These are phyloP conservation scores for Capsella rubella DNA, from an alignment of 441 rosid species.

Conservation along the genomic window DNA sequence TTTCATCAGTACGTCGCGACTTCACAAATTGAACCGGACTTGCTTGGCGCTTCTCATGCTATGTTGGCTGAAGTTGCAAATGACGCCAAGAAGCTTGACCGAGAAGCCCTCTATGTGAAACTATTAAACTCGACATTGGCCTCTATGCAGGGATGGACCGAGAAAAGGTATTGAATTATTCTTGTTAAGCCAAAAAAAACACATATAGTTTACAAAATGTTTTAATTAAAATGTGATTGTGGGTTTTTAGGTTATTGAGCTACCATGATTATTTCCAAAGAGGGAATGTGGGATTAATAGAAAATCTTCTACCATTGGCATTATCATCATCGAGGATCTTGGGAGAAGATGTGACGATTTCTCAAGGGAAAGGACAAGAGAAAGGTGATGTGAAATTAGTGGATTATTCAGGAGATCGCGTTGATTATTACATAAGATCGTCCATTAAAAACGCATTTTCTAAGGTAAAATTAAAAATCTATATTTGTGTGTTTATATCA, in stretches of 20 bases:
- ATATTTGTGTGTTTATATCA: background rate
- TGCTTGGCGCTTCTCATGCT: slow-evolving; percentile 72
- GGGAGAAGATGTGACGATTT: slow-evolving; percentile 71
- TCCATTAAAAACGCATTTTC: slow-evolving; percentile 74
- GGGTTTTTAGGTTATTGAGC: slow-evolving; percentile 52
- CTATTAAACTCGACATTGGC: slow-evolving; percentile 64
- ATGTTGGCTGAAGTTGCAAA: slow-evolving; percentile 82
- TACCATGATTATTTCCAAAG: slow-evolving; percentile 83
- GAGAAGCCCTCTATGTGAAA: slow-evolving; percentile 70
- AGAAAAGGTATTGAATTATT: slow-evolving; percentile 50
- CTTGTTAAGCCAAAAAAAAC: background rate
- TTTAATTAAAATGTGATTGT: background rate
- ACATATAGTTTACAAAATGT: background rate
- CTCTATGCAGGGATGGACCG: slow-evolving; percentile 88
- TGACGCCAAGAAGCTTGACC: slow-evolving; percentile 73
- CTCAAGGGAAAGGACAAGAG: slow-evolving; percentile 56
- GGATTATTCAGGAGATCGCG: slow-evolving; percentile 67
- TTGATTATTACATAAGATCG: slow-evolving; percentile 74
- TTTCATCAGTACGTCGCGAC: slow-evolving; percentile 81
- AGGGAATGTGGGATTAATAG: slow-evolving; percentile 64
- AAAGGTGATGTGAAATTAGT: slow-evolving; percentile 55
- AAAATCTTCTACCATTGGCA: slow-evolving; percentile 75
- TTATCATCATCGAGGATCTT: slow-evolving; percentile 73
- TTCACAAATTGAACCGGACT: slow-evolving; percentile 74
- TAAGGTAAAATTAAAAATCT: slow-evolving; percentile 50